Conservation (phyloP, 208 protist species). For the Crithidia sp. region DNA sequence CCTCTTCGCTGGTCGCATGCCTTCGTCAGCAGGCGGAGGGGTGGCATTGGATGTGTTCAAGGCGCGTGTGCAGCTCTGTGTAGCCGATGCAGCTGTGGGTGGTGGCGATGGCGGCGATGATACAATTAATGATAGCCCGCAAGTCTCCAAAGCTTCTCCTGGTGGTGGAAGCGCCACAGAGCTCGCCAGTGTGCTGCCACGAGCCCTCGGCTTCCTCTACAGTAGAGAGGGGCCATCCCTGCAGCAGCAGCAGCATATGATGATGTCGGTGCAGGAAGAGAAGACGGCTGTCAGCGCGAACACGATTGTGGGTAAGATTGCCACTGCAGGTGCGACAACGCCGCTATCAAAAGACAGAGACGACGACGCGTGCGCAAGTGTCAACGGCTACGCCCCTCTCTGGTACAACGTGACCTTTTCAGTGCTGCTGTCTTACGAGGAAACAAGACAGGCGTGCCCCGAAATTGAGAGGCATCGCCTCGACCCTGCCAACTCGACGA, state of each 20-base stretch:
- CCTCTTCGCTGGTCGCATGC: conserved; percentile 11
- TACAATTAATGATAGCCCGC: no score
- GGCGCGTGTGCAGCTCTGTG: neutral
- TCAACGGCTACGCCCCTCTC: conserved; percentile 51
- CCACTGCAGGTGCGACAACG: no score
- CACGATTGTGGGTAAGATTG: no score
- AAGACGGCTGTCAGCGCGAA: no score
- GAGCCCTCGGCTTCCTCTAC: neutral
- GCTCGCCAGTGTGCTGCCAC: no score
- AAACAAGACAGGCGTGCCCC: conserved; percentile 4
- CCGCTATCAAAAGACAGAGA: no score
- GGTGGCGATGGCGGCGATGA: no score
- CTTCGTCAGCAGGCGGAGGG: neutral
- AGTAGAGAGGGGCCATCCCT: neutral
- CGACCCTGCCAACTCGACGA: neutral
- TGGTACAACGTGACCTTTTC: conserved; percentile 63
- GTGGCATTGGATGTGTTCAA: neutral
- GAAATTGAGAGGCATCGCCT: neutral
- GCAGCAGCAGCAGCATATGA: neutral
- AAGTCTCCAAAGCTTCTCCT: no score
- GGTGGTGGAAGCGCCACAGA: no score
- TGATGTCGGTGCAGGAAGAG: neutral
- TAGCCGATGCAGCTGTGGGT: neutral
- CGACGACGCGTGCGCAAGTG: conserved; percentile 3
- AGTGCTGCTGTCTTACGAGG: conserved; percentile 35